phyloP scores from a whole-genome alignment of 2,329 filamentous ascomycete species.

The Cryphonectria japonica region DNA sequence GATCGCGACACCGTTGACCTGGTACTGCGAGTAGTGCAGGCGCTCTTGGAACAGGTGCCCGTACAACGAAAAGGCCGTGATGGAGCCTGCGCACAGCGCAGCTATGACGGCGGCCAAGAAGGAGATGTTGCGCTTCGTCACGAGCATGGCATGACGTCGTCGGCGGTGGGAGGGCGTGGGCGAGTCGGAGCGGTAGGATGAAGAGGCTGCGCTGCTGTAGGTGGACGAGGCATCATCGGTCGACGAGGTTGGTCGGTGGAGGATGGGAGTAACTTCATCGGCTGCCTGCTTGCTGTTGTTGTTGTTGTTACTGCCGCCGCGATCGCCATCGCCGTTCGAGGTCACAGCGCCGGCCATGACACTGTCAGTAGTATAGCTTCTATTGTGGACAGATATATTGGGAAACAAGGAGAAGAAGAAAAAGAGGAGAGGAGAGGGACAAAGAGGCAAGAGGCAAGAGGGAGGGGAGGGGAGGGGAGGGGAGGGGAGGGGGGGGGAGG shows the following conservation, averaged over 20 bases:
- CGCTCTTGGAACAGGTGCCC: slow-evolving; percentile 86
- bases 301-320: too few relatives aligned
- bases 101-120: slow-evolving; percentile 31
- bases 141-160: slow-evolving; percentile 20
- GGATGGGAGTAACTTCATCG: slow-evolving; percentile 16
- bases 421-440: not conserved
- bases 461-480: not conserved
- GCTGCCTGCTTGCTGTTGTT: not conserved
- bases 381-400: too few relatives aligned
- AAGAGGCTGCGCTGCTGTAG: slow-evolving; percentile 27
- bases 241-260: slow-evolving; percentile 21
- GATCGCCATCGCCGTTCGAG: not conserved
- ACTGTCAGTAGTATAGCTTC: not conserved
- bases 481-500: not conserved
- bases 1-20: slow-evolving; percentile 89
- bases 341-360: slow-evolving; percentile 21
- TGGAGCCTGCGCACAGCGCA: slow-evolving; percentile 70
- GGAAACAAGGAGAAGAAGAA: not conserved
- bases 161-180: slow-evolving; percentile 21
- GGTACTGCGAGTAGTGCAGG: slow-evolving; percentile 85
- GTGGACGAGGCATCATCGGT: slow-evolving; percentile 22
- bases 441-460: too few relatives aligned
- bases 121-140: slow-evolving; percentile 27
- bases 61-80: slow-evolving; percentile 93
- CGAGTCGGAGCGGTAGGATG: slow-evolving; percentile 26